Evolutionary conservation across 73 alveolate species (phyloP).

Genomic region (Stentor roeselii): DNA sequence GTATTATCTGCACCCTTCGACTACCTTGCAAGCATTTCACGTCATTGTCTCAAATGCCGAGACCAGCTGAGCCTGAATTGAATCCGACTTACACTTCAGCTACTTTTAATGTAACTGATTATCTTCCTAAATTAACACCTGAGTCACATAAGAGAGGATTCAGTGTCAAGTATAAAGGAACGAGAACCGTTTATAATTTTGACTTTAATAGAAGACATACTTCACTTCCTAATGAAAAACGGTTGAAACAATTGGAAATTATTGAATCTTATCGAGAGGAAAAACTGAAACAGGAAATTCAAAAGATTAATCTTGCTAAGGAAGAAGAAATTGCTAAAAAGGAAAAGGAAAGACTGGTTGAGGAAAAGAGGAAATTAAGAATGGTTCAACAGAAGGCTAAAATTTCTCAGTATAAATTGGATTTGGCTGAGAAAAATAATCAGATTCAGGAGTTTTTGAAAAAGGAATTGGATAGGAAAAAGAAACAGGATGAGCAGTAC

Average conservation of each 20-base stretch:
- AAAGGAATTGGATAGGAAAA: neutral
- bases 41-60: neutral
- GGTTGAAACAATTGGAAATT: neutral
- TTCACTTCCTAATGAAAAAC: neutral
- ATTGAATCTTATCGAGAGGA: constrained; percentile 17
- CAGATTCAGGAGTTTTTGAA: neutral
- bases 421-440: neutral
- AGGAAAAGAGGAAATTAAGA: neutral
- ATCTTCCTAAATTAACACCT: neutral
- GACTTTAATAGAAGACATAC: neutral
- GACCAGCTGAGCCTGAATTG: neutral
- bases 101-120: neutral
- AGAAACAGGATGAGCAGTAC: neutral
- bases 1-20: neutral
- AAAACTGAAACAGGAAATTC: constrained; percentile 7
- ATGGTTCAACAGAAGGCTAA: neutral
- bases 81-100: neutral
- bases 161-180: neutral
- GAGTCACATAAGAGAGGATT: neutral
- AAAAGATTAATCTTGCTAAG: neutral
- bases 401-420: neutral
- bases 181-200: neutral
- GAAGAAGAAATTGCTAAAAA: neutral
- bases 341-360: neutral
- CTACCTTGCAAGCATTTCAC: constrained; percentile 20